phyloP scores from a whole-genome alignment of 1,284 basidiomycete species.

The Kalmanozyma brasiliensis region DNA sequence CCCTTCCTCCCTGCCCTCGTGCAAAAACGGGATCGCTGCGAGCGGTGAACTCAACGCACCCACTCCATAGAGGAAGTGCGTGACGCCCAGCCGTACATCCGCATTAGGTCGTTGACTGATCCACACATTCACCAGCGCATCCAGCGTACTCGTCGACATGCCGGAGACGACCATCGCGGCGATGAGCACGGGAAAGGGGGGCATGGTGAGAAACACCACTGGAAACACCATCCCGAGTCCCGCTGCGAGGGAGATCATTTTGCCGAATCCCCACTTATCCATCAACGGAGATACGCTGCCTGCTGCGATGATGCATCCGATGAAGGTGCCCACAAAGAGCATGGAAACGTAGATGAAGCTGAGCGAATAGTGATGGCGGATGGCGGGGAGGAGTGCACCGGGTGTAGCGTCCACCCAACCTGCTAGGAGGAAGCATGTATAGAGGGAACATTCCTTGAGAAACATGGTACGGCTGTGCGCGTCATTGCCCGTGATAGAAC shows the following conservation, averaged over 20 bases:
- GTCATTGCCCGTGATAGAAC: too few relatives aligned
- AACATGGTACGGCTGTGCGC: slow-evolving; percentile 24
- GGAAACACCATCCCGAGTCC: slow-evolving; percentile 26
- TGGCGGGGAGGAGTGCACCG: slow-evolving; percentile 47
- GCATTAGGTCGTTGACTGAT: slow-evolving; percentile 40
- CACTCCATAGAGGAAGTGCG: slow-evolving; percentile 53
- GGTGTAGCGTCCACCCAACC: slow-evolving; percentile 53
- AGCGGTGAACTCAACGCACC: slow-evolving; percentile 52
- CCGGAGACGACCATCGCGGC: slow-evolving; percentile 41
- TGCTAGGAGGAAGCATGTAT: slow-evolving; percentile 37
- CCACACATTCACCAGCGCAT: slow-evolving; percentile 46
- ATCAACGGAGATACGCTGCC: slow-evolving; percentile 30
- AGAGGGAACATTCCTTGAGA: slow-evolving; percentile 39
- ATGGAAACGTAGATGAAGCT: slow-evolving; percentile 38
- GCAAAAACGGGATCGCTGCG: slow-evolving; percentile 46
- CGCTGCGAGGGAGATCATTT: slow-evolving; percentile 35
- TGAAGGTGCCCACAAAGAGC: slow-evolving; percentile 53
- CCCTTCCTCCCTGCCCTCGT: slow-evolving; percentile 19
- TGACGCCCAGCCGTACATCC: slow-evolving; percentile 40
- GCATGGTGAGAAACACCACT: slow-evolving; percentile 37
- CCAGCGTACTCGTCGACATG: slow-evolving; percentile 26
- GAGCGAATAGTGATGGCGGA: slow-evolving; percentile 40
- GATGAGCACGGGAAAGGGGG: slow-evolving; percentile 49
- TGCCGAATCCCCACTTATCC: slow-evolving; percentile 39
- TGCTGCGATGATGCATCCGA: slow-evolving; percentile 47